Conservation (phyloP, 768 basidiomycete species). For the Tylopilus vinaceipallidus region DNA sequence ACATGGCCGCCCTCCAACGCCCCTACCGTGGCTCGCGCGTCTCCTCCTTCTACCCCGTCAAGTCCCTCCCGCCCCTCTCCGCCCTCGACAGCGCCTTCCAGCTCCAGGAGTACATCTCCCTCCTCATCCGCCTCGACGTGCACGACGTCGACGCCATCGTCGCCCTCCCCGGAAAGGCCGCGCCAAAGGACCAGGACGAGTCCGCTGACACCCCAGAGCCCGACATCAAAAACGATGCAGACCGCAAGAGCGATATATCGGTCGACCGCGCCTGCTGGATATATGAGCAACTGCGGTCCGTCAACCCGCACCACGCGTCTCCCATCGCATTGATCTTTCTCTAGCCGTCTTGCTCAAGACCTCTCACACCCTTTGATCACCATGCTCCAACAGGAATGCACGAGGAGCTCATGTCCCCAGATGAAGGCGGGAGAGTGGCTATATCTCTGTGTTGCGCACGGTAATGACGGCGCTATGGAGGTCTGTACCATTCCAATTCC, state of each 20-base stretch:
- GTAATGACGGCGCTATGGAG: slow-evolving; percentile 84
- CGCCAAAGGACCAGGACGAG: slow-evolving; percentile 27
- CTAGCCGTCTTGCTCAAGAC: slow-evolving; percentile 84
- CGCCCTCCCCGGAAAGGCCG: slow-evolving; percentile 60
- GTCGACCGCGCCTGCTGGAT: slow-evolving; percentile 88
- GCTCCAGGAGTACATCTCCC: slow-evolving; percentile 90
- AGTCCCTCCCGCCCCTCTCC: slow-evolving; percentile 63
- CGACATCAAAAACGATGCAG: slow-evolving; percentile 29
- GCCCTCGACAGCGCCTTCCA: slow-evolving; percentile 91
- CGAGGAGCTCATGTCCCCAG: slow-evolving; percentile 82
- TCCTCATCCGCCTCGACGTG: slow-evolving; percentile 81
- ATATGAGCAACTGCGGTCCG: slow-evolving; percentile 62
- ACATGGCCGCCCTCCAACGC: slow-evolving; percentile 46
- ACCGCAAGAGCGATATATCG: slow-evolving; percentile 44
- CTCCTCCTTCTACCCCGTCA: slow-evolving; percentile 77
- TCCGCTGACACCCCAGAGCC: slow-evolving; percentile 28
- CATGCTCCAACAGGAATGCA: slow-evolving; percentile 84
- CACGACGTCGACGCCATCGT: slow-evolving; percentile 86
- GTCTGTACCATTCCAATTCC: slow-evolving; percentile 37
- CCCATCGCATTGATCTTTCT: slow-evolving; percentile 2
- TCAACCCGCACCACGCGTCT: not conserved
- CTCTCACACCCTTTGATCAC: slow-evolving; percentile 83
- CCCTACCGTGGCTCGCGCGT: slow-evolving; percentile 77
- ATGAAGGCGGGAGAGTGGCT: slow-evolving; percentile 99
- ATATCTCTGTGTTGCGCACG: slow-evolving; percentile 94